Percentiles rank a stretch among this genome's conserved stretches.
Conservation (phyloP, 164 flowering plant genomes). For the Chimonanthus praecox region DNA sequence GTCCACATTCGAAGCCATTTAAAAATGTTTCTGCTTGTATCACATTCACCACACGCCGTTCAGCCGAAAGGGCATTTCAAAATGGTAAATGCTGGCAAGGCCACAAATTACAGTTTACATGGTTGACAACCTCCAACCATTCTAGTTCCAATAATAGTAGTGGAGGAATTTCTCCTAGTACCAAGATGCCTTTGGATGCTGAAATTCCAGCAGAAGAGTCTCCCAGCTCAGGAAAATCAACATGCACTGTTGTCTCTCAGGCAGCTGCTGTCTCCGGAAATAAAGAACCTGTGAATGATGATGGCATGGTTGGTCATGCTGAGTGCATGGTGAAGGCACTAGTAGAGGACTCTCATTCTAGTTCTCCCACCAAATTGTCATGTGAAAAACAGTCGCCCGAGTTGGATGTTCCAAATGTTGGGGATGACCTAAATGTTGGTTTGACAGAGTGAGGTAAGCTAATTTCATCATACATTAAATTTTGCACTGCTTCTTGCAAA, state of each 20-base stretch:
- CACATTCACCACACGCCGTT: conserved; percentile 48
- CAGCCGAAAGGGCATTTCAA: conserved; percentile 82
- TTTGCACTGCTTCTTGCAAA: not conserved
- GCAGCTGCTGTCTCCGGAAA: conserved; percentile 21
- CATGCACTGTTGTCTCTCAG: conserved; percentile 13
- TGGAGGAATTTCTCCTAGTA: conserved; percentile 24
- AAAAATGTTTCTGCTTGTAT: conserved; percentile 43
- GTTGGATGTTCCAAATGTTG: conserved; percentile 17
- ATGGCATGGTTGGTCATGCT: conserved; percentile 12
- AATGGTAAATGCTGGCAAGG: conserved; percentile 80
- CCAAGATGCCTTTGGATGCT: conserved; percentile 23
- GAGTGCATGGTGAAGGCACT: conserved; percentile 13
- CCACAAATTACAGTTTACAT: conserved; percentile 56
- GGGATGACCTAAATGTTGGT: conserved; percentile 23
- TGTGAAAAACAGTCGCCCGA: conserved; percentile 21
- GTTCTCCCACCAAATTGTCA: conserved; percentile 11
- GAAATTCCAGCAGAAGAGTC: conserved; percentile 10
- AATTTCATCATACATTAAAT: not conserved
- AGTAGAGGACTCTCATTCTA: conserved; percentile 21
- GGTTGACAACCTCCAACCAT: conserved; percentile 44
- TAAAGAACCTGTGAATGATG: conserved; percentile 23
- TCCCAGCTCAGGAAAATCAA: conserved; percentile 19
- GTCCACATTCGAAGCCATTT: conserved; percentile 21
- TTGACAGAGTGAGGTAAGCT: conserved; percentile 49
- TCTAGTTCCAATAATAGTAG: conserved; percentile 11